Evolutionary conservation across 768 basidiomycete species (phyloP), one percentile per base, ranked within the genome.

Genomic region (Leccinum barrowsii): DNA sequence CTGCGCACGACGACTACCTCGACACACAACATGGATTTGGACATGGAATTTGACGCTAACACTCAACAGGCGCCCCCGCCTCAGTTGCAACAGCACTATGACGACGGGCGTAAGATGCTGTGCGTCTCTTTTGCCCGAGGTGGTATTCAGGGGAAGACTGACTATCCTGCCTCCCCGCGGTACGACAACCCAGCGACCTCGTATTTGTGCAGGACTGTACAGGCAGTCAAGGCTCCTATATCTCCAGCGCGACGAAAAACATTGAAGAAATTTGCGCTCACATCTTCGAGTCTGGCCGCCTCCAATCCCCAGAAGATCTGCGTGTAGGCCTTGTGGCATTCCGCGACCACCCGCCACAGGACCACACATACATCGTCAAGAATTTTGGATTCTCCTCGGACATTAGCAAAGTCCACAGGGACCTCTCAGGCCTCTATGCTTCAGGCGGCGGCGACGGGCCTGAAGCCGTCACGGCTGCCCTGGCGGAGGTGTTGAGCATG

Each of bases 151-250:
- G 55, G 56, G 57, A 57, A 51, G 63, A 60, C 67, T 68, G 37
- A 70, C 53, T 15, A 22, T 50, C 44, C 32, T 22, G 37, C 49
- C 37, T 46, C 19, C 37, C 35, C 50, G 46, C 30, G 13, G 37
- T 50, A 2, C 57, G 32, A 49, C 35, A 21, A 49, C 46, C 44
- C 70, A 94, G 92, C 59, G 94, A 97, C 75, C 85, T 97, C 59
- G 94, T 94, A 49, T 97, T 97, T 77, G 84, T 97, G 19, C 92
- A 96, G 71, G 94, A 97, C 75, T 95, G 94, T 74, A 97, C 94
- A 7, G 94, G 94, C 13, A 91, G 89, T 66, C 92, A 94, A 65
- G 90, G 90, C 34, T 89, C 86, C 69, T 93, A 93, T 76, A 94
- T 93, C 63, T 82, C 89, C n/a, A 92, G 91, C 49, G 94, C 94